phyloP scores from a whole-genome alignment of 2,329 filamentous ascomycete genomes.

The Didymella pinodella region DNA sequence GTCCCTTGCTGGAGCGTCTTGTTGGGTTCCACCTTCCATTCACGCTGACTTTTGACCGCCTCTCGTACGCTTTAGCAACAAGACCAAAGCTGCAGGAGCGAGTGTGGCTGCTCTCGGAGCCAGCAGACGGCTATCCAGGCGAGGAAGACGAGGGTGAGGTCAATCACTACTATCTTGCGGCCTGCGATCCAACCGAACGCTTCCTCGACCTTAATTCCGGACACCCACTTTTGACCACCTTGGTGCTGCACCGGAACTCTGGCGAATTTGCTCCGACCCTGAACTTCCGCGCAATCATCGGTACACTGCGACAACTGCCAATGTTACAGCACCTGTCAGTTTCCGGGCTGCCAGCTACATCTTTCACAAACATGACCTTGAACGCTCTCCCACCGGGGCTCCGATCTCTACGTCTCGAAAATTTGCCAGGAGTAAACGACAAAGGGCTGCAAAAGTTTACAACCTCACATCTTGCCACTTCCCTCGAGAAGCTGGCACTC shows the following conservation, averaged over 20 bases:
- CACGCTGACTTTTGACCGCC: slow-evolving; percentile 61
- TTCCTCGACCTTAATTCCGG: slow-evolving; percentile 63
- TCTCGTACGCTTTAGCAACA: slow-evolving; percentile 64
- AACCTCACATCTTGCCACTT: slow-evolving; percentile 55
- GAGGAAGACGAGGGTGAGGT: slow-evolving; percentile 45
- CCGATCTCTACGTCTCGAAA: slow-evolving; percentile 63
- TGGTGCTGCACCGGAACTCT: slow-evolving; percentile 56
- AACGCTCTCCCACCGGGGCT: slow-evolving; percentile 60
- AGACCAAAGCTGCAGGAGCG: slow-evolving; percentile 63
- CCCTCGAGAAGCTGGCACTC: slow-evolving; percentile 58
- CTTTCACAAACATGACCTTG: slow-evolving; percentile 64
- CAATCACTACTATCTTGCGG: slow-evolving; percentile 44
- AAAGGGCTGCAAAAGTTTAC: slow-evolving; percentile 62
- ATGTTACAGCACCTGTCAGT: slow-evolving; percentile 62
- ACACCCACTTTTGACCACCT: slow-evolving; percentile 61
- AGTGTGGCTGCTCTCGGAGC: slow-evolving; percentile 60
- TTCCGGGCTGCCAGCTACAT: slow-evolving; percentile 61
- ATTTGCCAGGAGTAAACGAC: slow-evolving; percentile 64
- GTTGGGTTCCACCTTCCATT: slow-evolving; percentile 63
- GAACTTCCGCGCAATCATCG: slow-evolving; percentile 63
- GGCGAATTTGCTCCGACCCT: slow-evolving; percentile 50
- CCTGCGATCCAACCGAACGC: slow-evolving; percentile 59
- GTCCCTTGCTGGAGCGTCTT: slow-evolving; percentile 64
- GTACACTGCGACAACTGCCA: slow-evolving; percentile 62
- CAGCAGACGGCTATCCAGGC: slow-evolving; percentile 33